phyloP scores from a whole-genome alignment of 1,284 basidiomycete species.

The Veloboletus limbatus region DNA sequence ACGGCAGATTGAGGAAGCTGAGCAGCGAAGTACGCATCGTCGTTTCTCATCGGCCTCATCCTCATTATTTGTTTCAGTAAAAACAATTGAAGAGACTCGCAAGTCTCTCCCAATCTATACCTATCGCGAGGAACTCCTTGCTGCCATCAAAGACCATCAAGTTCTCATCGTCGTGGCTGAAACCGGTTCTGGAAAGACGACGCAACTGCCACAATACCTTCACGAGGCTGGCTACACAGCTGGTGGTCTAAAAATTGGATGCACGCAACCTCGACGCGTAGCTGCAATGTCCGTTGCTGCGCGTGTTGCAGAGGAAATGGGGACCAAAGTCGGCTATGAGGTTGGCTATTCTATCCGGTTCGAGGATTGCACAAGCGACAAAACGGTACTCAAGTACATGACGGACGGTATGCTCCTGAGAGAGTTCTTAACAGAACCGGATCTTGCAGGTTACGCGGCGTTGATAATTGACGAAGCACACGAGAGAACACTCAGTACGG shows the following conservation, averaged over 20 bases:
- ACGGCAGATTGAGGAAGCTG: constrained; percentile 88
- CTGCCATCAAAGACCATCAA: constrained; percentile 89
- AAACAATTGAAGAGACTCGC: constrained; percentile 86
- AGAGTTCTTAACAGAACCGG: constrained; percentile 94
- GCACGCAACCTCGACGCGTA: constrained; percentile 97
- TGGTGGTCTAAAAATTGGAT: constrained; percentile 88
- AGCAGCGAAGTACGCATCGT: constrained; percentile 71
- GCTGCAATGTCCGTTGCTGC: constrained; percentile 99
- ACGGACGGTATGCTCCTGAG: constrained; percentile 97
- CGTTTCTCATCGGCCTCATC: background rate
- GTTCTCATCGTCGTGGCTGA: constrained; percentile 91
- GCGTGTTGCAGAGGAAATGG: constrained; percentile 99
- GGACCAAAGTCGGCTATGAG: constrained; percentile 92
- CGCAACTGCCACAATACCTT: constrained; percentile 96
- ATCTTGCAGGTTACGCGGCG: constrained; percentile 88
- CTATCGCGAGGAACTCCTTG: constrained; percentile 83
- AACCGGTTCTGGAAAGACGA: constrained; percentile 97
- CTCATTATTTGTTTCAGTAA: constrained; percentile 48
- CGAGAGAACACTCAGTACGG: constrained; percentile 92
- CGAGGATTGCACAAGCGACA: constrained; percentile 98
- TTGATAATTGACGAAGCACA: constrained; percentile 98
- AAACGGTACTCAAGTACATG: constrained; percentile 97
- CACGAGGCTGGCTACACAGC: constrained; percentile 96
- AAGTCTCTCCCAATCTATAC: constrained; percentile 89
- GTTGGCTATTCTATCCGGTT: constrained; percentile 99